Conservation (phyloP, 2,329 filamentous ascomycete genomes). For the Fusarium hostae region DNA sequence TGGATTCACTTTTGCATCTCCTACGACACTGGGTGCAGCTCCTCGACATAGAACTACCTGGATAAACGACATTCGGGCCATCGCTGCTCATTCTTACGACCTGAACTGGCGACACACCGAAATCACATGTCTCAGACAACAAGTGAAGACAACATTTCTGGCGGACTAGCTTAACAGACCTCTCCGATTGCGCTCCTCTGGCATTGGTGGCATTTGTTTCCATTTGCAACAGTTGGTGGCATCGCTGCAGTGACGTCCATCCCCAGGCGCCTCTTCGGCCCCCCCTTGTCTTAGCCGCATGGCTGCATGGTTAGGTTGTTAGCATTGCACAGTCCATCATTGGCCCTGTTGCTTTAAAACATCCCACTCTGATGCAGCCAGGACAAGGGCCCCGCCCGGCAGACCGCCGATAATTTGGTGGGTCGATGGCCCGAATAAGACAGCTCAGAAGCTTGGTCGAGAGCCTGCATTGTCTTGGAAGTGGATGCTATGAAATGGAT, state of each 20-base stretch:
- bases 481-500: slow-evolving; percentile 13
- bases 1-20: background rate
- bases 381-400: slow-evolving; percentile 30
- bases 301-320: slow-evolving; percentile 30
- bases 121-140: slow-evolving; percentile 23
- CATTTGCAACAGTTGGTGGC: slow-evolving; percentile 29
- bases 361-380: slow-evolving; percentile 36
- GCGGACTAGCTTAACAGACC: slow-evolving; percentile 17
- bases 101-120: slow-evolving; percentile 11
- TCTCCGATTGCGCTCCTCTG: slow-evolving; percentile 22
- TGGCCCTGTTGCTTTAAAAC: slow-evolving; percentile 28
- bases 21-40: slow-evolving; percentile 5
- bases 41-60: background rate
- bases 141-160: slow-evolving; percentile 6
- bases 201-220: slow-evolving; percentile 33
- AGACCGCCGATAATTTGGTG: slow-evolving; percentile 32
- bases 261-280: slow-evolving; percentile 27
- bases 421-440: slow-evolving; percentile 31
- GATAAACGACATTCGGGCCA: slow-evolving; percentile 10
- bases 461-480: slow-evolving; percentile 31
- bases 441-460: slow-evolving; percentile 38
- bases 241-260: slow-evolving; percentile 42
- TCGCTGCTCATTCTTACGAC: slow-evolving; percentile 10
- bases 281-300: slow-evolving; percentile 43
- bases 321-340: slow-evolving; percentile 40